phyloP scores from a whole-genome alignment of 2,329 filamentous ascomycete genomes.

The Torrubiellomyces zombiae region DNA sequence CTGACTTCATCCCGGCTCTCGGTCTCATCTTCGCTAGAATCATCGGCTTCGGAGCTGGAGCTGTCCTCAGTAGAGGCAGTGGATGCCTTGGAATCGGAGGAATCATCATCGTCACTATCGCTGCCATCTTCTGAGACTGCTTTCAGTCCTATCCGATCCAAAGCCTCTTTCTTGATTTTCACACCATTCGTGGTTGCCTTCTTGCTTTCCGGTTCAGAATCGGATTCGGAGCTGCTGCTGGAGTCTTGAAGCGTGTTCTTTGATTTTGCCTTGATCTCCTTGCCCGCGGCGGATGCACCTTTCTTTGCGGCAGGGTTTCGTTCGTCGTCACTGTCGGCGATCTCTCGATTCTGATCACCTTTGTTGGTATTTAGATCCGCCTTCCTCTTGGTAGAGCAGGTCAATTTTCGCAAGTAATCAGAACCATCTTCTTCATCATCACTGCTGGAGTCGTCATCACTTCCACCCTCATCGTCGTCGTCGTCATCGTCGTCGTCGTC shows the following conservation, averaged over 20 bases:
- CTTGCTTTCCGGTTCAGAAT: constrained; percentile 7
- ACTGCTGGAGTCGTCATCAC: constrained; percentile 17
- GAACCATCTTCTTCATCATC: constrained; percentile 14
- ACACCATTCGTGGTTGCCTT: constrained; percentile 9
- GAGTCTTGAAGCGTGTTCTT: constrained; percentile 9
- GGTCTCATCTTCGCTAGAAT: not conserved
- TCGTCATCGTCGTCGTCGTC: constrained; percentile 14
- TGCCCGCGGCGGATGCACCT: constrained; percentile 4
- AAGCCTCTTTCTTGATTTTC: constrained; percentile 3
- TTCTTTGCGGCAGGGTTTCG: constrained; percentile 13
- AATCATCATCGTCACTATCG: constrained; percentile 7
- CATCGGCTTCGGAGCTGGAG: not conserved
- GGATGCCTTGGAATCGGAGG: constrained; percentile 5
- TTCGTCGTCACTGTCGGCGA: constrained; percentile 25
- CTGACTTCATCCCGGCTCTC: no score
- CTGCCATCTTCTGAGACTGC: constrained; percentile 1
- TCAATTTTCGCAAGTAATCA: constrained; percentile 18
- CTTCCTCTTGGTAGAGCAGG: constrained; percentile 5
- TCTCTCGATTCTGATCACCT: constrained; percentile 19
- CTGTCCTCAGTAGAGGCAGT: not conserved
- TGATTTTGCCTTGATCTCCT: constrained; percentile 1
- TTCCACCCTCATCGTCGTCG: no score
- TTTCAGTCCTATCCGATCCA: no score
- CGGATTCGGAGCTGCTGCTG: constrained; percentile 14
- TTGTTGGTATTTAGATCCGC: constrained; percentile 8